These are phyloP conservation scores for Zalerion maritima DNA, from an alignment of 495 filamentous ascomycete genomes.

Conservation along the genomic window DNA sequence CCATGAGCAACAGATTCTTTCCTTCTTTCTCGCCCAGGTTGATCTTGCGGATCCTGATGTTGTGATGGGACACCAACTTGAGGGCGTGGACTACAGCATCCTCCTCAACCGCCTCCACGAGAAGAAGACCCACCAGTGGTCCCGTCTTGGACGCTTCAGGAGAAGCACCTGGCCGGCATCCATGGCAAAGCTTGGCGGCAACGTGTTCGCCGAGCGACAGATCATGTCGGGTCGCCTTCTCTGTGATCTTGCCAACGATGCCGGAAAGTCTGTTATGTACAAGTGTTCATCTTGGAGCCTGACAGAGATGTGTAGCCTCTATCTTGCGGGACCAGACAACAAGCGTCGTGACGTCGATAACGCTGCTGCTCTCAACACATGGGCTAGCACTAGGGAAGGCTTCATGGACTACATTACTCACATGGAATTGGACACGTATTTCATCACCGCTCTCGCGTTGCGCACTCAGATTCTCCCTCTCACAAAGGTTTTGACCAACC, in stretches of 20 bases:
- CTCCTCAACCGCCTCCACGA: conserved; percentile 76
- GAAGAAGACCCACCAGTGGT: conserved; percentile 84
- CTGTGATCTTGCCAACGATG: conserved; percentile 91
- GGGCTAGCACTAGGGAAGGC: conserved; percentile 70
- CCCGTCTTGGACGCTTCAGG: conserved; percentile 73
- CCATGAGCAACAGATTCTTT: conserved; percentile 66
- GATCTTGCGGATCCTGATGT: conserved; percentile 86
- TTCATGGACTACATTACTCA: conserved; percentile 87
- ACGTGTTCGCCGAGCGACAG: conserved; percentile 85
- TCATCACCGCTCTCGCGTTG: conserved; percentile 77
- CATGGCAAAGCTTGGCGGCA: conserved; percentile 69
- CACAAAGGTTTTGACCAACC: conserved; percentile 87
- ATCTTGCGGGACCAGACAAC: conserved; percentile 50
- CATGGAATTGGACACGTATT: conserved; percentile 89
- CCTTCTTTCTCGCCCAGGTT: conserved; percentile 76
- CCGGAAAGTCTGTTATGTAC: conserved; percentile 92
- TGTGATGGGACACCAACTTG: conserved; percentile 85
- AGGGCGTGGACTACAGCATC: conserved; percentile 91
- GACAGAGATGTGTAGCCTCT: conserved; percentile 89
- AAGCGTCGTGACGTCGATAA: conserved; percentile 70
- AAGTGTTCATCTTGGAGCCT: conserved; percentile 97
- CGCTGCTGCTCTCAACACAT: conserved; percentile 73
- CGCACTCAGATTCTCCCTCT: conserved; percentile 83
- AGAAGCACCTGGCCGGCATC: conserved; percentile 77
- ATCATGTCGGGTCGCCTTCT: conserved; percentile 77